phyloP scores from a whole-genome alignment of 345 rosid species.

The Brassica juncea region DNA sequence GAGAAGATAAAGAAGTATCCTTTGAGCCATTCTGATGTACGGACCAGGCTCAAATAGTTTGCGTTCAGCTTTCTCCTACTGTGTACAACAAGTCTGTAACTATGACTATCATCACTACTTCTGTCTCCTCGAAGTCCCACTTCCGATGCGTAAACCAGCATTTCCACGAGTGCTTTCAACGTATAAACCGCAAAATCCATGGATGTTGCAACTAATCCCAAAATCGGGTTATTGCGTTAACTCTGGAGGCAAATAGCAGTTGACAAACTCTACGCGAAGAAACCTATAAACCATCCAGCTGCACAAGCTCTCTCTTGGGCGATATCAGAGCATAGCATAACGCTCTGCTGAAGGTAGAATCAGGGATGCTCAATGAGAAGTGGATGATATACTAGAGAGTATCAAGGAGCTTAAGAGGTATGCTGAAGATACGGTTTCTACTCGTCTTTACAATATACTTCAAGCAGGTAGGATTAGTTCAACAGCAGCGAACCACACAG shows the following conservation, averaged over 20 bases:
- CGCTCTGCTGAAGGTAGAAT: conserved; percentile 83
- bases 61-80: conserved; percentile 72
- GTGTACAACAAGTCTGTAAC: conserved; percentile 81
- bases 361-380: conserved; percentile 65
- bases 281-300: conserved; percentile 72
- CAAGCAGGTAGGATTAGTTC: conserved; percentile 85
- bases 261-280: conserved; percentile 71
- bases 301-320: conserved; percentile 78
- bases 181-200: conserved; percentile 88
- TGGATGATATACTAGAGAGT: conserved; percentile 62
- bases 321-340: conserved; percentile 62
- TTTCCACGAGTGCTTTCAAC: conserved; percentile 86
- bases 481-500: conserved; percentile 78
- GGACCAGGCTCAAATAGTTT: conserved; percentile 49
- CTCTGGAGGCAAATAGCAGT: conserved; percentile 93
- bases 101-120: conserved; percentile 97
- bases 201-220: conserved; percentile 58
- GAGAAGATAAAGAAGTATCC: neutral
- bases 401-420: conserved; percentile 78
- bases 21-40: conserved; percentile 50
- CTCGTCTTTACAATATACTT: conserved; percentile 74
- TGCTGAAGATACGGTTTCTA: conserved; percentile 76
- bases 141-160: conserved; percentile 74
- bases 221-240: conserved; percentile 35
- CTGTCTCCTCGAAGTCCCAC: conserved; percentile 87